These are phyloP conservation scores for Arthromyces matolae DNA, from an alignment of 768 basidiomycete species.

Conservation along the genomic window DNA sequence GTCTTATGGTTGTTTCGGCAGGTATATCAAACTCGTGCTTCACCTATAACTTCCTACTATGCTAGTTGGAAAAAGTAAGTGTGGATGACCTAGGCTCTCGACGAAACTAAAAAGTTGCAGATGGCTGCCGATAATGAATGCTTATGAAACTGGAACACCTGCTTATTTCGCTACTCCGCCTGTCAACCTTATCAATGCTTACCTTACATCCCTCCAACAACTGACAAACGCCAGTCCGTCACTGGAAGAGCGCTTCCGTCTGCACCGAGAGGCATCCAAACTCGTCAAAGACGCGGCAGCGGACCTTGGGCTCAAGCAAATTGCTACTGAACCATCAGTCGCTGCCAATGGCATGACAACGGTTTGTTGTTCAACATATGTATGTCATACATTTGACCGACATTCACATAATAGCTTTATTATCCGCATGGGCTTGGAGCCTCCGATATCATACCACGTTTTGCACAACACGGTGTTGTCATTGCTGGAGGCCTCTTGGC, in stretches of 20 bases:
- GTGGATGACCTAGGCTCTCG: neutral
- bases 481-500: conserved; percentile 88
- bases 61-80: conserved; percentile 81
- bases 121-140: conserved; percentile 92
- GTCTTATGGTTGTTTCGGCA: conserved; percentile 17
- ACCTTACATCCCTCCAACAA: conserved; percentile 70
- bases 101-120: conserved; percentile 29
- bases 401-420: conserved; percentile 49
- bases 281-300: conserved; percentile 66
- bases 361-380: conserved; percentile 33
- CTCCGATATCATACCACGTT: conserved; percentile 70
- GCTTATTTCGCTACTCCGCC: conserved; percentile 96
- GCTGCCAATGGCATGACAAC: conserved; percentile 97
- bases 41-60: conserved; percentile 76
- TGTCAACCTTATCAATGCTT: conserved; percentile 91
- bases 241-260: conserved; percentile 72
- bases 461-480: conserved; percentile 69
- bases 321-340: conserved; percentile 57
- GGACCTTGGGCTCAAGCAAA: conserved; percentile 67
- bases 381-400: neutral
- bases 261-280: conserved; percentile 66
- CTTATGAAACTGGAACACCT: conserved; percentile 77
- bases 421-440: conserved; percentile 80
- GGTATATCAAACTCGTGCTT: conserved; percentile 59
- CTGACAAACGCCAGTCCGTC: conserved; percentile 64